Evolutionary conservation across 192 early-diverging fungal species (phyloP), one percentile per base, ranked within the genome.

Genomic region (Podila verticillata): DNA sequence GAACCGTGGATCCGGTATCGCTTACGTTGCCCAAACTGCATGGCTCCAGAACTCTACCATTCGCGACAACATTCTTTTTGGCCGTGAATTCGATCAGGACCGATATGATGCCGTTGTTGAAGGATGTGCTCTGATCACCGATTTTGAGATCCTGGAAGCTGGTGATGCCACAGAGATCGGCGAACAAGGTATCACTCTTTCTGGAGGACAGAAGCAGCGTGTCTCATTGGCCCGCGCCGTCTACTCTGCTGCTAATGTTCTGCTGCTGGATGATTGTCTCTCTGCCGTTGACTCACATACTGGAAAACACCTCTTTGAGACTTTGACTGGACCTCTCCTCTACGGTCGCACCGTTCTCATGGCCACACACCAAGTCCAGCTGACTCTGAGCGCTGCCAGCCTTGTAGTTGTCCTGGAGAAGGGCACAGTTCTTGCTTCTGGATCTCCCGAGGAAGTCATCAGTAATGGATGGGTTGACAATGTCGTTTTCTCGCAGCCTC

Each of bases 191-290:
- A 85, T 95, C 12, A 92, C 91, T 0, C 81, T 96, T 22, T 92
- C 91, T 26, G 96, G 95, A 47, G 95, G 93, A 5, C 96, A 97
- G 84, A 96, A 95, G 83, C 92, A 92, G 63, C 87, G 96, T 47
- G 88, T 99, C 34, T 78, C 94, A 0, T 84, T 98, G 22, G 96
- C 95, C 2, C 86, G 97, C 20, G 95, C 95, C 1, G 87, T 97
- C 3, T 98, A 97, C 72, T 88, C 85, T 59, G 63, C 81, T 29
- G 87, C 90, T 1, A 75, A 78, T 7, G 87, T 87, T 20, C 74
- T 97, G 34, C 73, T 97, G 4, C 82, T 96, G 58, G 96, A 98
- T 81, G 96, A 96, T 78, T 92, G 89, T 59, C 87, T 98, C 44
- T 93, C 92, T 15, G 96, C 96, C 15, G 96, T 98, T 0, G 98